Evolutionary conservation across 257 asterid species (phyloP), one percentile per base, ranked within the genome.

Genomic region (Thymus quinquecostatus): DNA sequence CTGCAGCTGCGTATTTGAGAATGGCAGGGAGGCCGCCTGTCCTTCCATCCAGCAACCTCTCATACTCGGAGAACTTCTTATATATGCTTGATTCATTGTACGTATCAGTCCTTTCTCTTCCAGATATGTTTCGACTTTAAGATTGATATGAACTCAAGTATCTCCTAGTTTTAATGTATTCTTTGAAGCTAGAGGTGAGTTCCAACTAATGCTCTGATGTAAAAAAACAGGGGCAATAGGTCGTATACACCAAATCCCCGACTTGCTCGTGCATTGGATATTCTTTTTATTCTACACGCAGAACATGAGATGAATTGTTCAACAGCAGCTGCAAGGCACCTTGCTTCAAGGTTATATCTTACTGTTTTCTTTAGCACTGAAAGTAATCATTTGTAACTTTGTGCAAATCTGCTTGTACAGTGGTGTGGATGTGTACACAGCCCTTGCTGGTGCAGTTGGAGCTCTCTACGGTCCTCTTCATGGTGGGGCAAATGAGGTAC

Each of bases 301-400:
- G 99, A 95, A 76, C 99, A 95, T 79, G 99, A 95, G 80, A 95
- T 95, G 99, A 95, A 95, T 76, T 95, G 99, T 80, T 95, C 99
- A 69, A 92, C 99, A 32, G 95, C 99, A 65, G 99, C 99, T 50
- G 98, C 99, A 43, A 85, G 99, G 53, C 99, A 95, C 77, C 96
- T 95, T 79, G 94, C 98, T 54, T 92, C 99, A 71, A 95, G 99
- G 99, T 92, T 64, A 67, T 60, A 77, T 58, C 77, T 73, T 54
- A 45, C 60, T 68, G 28, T 67, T 49, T 71, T 45, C 4, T 74
- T 74, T 59, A 62, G 47, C 59, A 71, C 48, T 49, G 57, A 60
- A 48, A 34, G 30, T 56, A 3, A 41, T 59, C 3, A 51, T 57
- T 51, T 80, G 36, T 44, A 50, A 69, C 75, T 69, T 21, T 54